These are phyloP conservation scores for Flaveria linearis DNA, from an alignment of 129 eudicot genomes.

Conservation along the genomic window DNA sequence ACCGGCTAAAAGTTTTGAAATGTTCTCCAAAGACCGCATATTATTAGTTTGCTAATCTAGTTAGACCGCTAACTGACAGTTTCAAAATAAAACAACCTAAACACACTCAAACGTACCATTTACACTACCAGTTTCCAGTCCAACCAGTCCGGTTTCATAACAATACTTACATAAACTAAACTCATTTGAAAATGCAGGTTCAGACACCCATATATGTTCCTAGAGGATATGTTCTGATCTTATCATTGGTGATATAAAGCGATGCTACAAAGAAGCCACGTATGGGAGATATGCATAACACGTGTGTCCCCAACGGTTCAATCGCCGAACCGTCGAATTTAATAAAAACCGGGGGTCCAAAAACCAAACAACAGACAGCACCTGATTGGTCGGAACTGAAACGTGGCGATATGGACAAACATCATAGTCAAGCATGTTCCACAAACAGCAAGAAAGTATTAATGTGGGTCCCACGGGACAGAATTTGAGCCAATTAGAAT, in stretches of 20 bases:
- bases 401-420: constrained; percentile 45
- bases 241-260: constrained; percentile 36
- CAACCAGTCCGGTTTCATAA: too few relatives aligned
- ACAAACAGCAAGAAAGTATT: constrained; percentile 8
- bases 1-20: too few relatives aligned
- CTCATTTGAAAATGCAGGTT: background rate
- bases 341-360: background rate
- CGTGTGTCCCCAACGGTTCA: constrained; percentile 36
- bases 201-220: background rate
- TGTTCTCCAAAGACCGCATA: too few relatives aligned
- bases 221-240: constrained; percentile 18
- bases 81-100: too few relatives aligned
- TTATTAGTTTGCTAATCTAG: too few relatives aligned
- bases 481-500: constrained; percentile 28
- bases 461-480: constrained; percentile 9
- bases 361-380: constrained; percentile 9
- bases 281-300: constrained; percentile 32
- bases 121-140: too few relatives aligned
- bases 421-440: constrained; percentile 18
- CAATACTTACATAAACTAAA: too few relatives aligned
- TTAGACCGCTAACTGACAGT: too few relatives aligned
- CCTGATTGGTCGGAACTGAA: constrained; percentile 37
- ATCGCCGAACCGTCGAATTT: constrained; percentile 15
- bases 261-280: constrained; percentile 30
- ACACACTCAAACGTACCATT: too few relatives aligned